Evolutionary conservation across 108 stramenopile species (phyloP), one percentile per base, ranked within the genome.

Genomic region (Cyclotella baltica): DNA sequence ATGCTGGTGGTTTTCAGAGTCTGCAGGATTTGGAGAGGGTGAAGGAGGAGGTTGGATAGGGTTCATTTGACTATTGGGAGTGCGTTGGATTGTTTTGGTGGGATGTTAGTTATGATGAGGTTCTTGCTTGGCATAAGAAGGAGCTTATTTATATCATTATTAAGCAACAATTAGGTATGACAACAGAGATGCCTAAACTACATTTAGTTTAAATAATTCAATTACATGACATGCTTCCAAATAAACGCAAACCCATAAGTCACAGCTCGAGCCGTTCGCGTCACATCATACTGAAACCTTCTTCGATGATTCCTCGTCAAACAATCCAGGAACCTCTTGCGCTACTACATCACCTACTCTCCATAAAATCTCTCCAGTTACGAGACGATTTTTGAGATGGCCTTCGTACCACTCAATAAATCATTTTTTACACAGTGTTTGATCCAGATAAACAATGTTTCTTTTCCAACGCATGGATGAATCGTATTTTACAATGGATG

Each of bases 31-130:
- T 98, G 55, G 94, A 98, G 33, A 80, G 88, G 25, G 97, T 99
- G 8, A 85, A 95, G 61, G 66, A 73, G 62, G 20, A 97, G 98
- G 29, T 67, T 80, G n/a, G 97, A 97, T 15, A 90, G 85, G 65
- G 99, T 99, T 6, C 98, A 99, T 78, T 84, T 96, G 46, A 98
- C 99, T 1, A 93, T 99, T 59, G 99, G 99, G 3, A 97, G 97
- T 75, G 99, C 98, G 0, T 82, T 99, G 75, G 98, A 98, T 85
- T 93, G 96, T 48, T 99, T 99, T 67, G 98, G 99, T 34, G 99
- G 99, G 74, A 91, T 30, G 84, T 99, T 13, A 62, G 70, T 25
- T 99, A 97, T 72, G 89, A 89, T 2, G 95, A 96, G 27, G 99
- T 99, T 30, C 89, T 99, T 29, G 86, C 78, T 31, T 98, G 98